Base-by-base conservation (phyloP, 1,139 yeast genomes). In the Nakaseomyces kungkrabaensis region DNA sequence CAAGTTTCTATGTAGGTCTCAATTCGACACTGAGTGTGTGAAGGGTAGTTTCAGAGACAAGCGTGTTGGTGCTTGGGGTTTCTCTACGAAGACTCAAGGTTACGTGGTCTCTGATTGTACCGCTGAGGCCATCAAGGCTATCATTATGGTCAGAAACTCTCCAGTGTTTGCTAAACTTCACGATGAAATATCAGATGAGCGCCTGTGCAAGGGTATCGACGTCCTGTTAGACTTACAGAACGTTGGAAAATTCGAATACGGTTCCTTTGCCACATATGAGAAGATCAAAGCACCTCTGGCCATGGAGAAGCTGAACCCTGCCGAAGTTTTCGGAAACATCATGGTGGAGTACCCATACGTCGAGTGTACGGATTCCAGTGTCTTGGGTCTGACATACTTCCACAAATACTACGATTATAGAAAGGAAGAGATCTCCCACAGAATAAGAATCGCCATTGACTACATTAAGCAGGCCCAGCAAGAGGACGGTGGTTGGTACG, bases 331-430 rank as follows among this genome's bases (percentile, higher is more conserved):
- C 69, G 96, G 95, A 54, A 89, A 92, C 59, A 94, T 94, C 54
- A 94, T 94, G 99, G 95, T 92, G 11, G 99, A 94, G 65, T 92
- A 87, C 65, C 97, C 98, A 0, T 94, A 94, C 62, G 97, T 92
- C 33, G 99, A 94, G 67, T 94, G 99, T 67, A 89, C 98, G 0
- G 98, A 94, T 66, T 89, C 97, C 0, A 82, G 92, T 1, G 95
- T 92, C 2, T 71, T 92, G 46, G 98, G 98, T 0, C 72, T 94
- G 53, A 81, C 88, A 0, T 85, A 84, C 63, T 94, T 90, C 71
- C 74, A 82, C 45, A 74, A 80, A 53, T 70, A 75, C 57, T 79
- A 81, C 63, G 70, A 77, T 47, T 89, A 92, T 63, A 78, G 85
- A 54, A 68, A 76, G 3, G 75, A 74, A 7, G 88, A 85, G 46